phyloP scores from a whole-genome alignment of 2,329 filamentous ascomycete genomes.

The Verticillium klebahnii region DNA sequence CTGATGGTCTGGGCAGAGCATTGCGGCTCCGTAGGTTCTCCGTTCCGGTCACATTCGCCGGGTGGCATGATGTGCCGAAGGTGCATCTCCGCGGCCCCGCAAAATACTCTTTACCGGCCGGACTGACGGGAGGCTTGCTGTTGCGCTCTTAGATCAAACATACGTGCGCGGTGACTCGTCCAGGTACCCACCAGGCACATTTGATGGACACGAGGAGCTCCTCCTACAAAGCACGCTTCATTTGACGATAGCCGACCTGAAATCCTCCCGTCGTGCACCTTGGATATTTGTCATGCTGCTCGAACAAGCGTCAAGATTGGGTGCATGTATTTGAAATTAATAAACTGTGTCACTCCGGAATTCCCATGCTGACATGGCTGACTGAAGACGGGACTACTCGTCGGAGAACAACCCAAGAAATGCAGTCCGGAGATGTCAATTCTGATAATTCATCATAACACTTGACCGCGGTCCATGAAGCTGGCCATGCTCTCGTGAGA shows the following conservation, averaged over 20 bases:
- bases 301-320: too few relatives aligned
- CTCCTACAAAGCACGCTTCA: too few relatives aligned
- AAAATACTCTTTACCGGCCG: not conserved
- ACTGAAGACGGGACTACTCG: too few relatives aligned
- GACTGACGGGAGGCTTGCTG: not conserved
- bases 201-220: too few relatives aligned
- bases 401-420: not conserved
- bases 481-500: not conserved
- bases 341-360: too few relatives aligned
- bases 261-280: not conserved
- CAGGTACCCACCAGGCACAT: too few relatives aligned
- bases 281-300: not conserved
- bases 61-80: conserved; percentile 1
- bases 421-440: not conserved
- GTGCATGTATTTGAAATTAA: too few relatives aligned
- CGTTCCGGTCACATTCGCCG: not conserved
- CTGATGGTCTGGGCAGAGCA: not conserved
- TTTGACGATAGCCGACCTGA: too few relatives aligned
- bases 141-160: not conserved
- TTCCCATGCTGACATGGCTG: too few relatives aligned
- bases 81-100: conserved; percentile 3
- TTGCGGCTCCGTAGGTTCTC: not conserved
- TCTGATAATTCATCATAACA: not conserved
- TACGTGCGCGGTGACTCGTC: too few relatives aligned
- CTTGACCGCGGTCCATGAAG: not conserved